Evolutionary conservation across 208 protist genomes (phyloP), one percentile per base, ranked within the genome.

Genomic region (Wallacemonas sp.): DNA sequence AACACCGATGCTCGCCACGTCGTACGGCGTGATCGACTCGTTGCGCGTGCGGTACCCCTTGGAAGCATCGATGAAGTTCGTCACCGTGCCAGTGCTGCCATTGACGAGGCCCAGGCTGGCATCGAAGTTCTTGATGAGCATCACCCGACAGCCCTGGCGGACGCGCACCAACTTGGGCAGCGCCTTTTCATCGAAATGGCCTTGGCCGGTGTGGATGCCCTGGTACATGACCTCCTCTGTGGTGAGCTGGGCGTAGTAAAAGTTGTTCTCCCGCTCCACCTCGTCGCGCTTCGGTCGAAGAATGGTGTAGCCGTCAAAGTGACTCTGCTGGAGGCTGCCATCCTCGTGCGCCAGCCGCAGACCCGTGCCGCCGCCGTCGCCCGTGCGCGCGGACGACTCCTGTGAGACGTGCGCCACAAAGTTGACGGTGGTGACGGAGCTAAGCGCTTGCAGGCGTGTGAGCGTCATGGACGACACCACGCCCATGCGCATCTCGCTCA

Each of bases 51-150:
- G 46, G 36, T 80, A 79, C n/a, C 63, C 67, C 10, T 70, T 67
- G 3, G 57, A 20, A 36, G 62, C 67, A 57, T 81, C 77, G 20
- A 93, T 64, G 31, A 97, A 97, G 28, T 65, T 76, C 12, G 70
- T 82, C 14, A 97, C 70, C 5, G 80, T 86, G 16, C 92, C 92
- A 1, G 79, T 73, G 64, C 83, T 89, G 50, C 92, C 92, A 61
- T 97, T 95, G 46, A 91, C 92, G 12, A 97, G 82, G 5, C 80
- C 85, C 14, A 71, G 8, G 25, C 44, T 67, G 18, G 77, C 44
- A 49, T 91, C 82, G 18, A 93, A 59, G 64, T 97, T 97, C 57
- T 91, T 90, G 44, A 87, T 81, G 12, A 95, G 81, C 89, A 97
- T 97, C 31, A 97, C 92, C 22, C 88, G 83, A 62, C 86, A 92